These are phyloP conservation scores for Persicaria maculosa DNA, from an alignment of 148 eudicot species.

Conservation along the genomic window DNA sequence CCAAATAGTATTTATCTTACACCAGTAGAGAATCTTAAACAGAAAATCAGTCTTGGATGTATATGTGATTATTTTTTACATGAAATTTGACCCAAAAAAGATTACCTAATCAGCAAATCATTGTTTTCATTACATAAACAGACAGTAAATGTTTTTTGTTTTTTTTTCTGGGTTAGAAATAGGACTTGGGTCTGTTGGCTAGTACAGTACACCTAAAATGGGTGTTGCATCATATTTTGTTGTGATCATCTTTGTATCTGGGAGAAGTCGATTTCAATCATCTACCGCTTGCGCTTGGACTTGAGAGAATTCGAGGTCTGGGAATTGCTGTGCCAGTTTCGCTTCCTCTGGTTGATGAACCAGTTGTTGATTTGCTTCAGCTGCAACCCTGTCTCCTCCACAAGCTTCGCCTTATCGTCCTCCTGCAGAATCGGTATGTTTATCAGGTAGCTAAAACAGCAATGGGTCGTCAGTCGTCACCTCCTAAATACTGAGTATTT, in stretches of 20 bases:
- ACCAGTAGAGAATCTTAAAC: not conserved
- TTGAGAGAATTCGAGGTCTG: conserved; percentile 35
- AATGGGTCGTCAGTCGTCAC: not conserved
- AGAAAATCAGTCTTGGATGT: conserved; percentile 3
- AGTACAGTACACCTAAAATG: not conserved
- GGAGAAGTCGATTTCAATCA: not conserved
- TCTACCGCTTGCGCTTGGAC: conserved; percentile 40
- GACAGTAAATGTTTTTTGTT: not conserved
- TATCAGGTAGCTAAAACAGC: not conserved
- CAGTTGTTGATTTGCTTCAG: conserved; percentile 48
- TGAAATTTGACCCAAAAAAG: not conserved
- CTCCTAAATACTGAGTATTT: too few relatives aligned
- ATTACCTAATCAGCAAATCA: conserved; percentile 1
- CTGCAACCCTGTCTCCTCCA: conserved; percentile 43
- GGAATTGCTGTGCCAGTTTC: conserved; percentile 40
- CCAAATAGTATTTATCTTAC: not conserved
- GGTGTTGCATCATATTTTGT: not conserved
- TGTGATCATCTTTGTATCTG: not conserved
- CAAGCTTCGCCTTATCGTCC: conserved; percentile 44
- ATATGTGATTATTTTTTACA: conserved; percentile 5
- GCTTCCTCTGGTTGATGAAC: conserved; percentile 47
- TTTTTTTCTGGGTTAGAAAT: not conserved
- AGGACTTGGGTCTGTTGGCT: conserved; percentile 5
- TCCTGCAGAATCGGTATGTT: conserved; percentile 18
- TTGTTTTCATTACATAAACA: conserved; percentile 2